phyloP scores from a whole-genome alignment of 129 eudicot genomes.

The Artemisia tridentata region DNA sequence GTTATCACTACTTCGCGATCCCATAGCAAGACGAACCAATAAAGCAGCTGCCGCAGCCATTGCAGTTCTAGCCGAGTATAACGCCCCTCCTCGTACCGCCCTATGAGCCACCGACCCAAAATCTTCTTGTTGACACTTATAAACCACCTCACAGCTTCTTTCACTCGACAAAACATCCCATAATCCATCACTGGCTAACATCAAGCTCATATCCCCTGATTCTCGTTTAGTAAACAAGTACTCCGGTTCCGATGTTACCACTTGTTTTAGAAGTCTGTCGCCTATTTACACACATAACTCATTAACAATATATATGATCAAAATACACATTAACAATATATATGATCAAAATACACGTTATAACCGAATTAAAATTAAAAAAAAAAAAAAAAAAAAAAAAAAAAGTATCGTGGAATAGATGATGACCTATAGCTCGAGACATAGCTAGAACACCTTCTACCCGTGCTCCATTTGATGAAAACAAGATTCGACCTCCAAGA shows the following conservation, averaged over 20 bases:
- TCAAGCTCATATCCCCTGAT: slow-evolving; percentile 39
- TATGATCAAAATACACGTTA: neutral
- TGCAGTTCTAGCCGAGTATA: slow-evolving; percentile 18
- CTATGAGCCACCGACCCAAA: neutral
- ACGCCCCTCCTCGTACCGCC: slow-evolving; percentile 7
- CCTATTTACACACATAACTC: slow-evolving; percentile 28
- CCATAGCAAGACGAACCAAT: slow-evolving; percentile 53
- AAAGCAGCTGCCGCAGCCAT: slow-evolving; percentile 33
- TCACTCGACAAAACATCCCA: slow-evolving; percentile 55
- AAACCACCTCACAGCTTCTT: slow-evolving; percentile 39
- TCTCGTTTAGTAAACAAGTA: slow-evolving; percentile 37
- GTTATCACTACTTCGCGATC: slow-evolving; percentile 47
- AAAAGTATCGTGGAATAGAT: neutral
- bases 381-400: too few species aligned
- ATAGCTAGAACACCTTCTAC: slow-evolving; percentile 64
- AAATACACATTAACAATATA: neutral
- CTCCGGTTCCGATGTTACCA: slow-evolving; percentile 52
- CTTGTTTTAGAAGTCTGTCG: slow-evolving; percentile 34
- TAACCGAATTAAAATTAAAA: neutral
- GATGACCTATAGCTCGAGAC: slow-evolving; percentile 63
- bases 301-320: neutral
- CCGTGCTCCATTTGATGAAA: slow-evolving; percentile 34
- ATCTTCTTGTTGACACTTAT: slow-evolving; percentile 37
- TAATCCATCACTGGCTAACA: slow-evolving; percentile 54
- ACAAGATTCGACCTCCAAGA: slow-evolving; percentile 40